Evolutionary conservation across 768 basidiomycete genomes (phyloP).

Genomic region (Russula vinacea): DNA sequence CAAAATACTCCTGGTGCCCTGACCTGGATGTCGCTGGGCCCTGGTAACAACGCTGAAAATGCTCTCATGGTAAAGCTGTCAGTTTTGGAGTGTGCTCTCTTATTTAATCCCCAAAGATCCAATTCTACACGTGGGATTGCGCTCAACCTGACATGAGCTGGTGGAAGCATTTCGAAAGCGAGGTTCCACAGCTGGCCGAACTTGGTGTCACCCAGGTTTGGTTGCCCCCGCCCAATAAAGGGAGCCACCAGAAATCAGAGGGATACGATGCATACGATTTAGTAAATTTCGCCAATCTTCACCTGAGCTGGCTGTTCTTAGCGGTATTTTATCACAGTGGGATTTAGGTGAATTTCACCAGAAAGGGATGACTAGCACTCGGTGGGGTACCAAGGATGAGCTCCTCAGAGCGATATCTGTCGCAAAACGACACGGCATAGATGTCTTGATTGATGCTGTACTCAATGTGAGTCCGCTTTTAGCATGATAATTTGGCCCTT

Average conservation of each 20-base stretch:
- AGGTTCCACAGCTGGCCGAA: constrained; percentile 58
- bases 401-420: constrained; percentile 62
- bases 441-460: constrained; percentile 82
- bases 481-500: constrained; percentile 8
- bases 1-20: constrained; percentile 42
- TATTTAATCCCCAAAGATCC: constrained; percentile 45
- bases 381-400: constrained; percentile 87
- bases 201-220: constrained; percentile 79
- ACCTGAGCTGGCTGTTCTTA: background rate
- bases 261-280: constrained; percentile 88
- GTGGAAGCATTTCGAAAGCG: constrained; percentile 73
- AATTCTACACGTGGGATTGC: constrained; percentile 85
- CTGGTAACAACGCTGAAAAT: constrained; percentile 48
- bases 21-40: constrained; percentile 58
- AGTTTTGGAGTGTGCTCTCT: background rate
- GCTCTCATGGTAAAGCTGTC: constrained; percentile 58
- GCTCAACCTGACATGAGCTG: constrained; percentile 58
- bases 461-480: constrained; percentile 59
- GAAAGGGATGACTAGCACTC: constrained; percentile 64
- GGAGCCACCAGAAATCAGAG: constrained; percentile 57
- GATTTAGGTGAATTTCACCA: constrained; percentile 84
- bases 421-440: constrained; percentile 68
- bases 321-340: constrained; percentile 52
- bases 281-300: constrained; percentile 42
- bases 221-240: constrained; percentile 84